Evolutionary conservation across 2,329 filamentous ascomycete genomes (phyloP).

Genomic region (Raffaelea arxii): DNA sequence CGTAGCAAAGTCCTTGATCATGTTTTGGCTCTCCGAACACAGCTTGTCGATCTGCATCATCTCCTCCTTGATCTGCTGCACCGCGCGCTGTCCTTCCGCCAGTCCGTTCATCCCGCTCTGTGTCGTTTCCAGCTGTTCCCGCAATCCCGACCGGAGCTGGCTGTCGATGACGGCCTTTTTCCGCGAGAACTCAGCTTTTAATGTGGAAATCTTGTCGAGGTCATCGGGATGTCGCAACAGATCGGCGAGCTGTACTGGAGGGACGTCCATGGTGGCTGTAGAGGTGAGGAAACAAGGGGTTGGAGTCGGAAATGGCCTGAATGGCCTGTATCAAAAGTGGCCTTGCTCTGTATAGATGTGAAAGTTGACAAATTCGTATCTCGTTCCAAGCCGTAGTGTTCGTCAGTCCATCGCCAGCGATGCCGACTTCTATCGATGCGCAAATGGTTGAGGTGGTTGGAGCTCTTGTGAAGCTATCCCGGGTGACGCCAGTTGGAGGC

Average conservation of each 20-base stretch:
- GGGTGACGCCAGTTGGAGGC: too few species aligned
- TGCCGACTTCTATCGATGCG: background rate
- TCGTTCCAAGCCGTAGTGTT: too few species aligned
- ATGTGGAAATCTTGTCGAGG: slow-evolving; percentile 83
- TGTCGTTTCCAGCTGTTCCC: slow-evolving; percentile 88
- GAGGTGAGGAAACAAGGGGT: background rate
- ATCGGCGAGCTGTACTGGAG: slow-evolving; percentile 75
- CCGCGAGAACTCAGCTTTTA: slow-evolving; percentile 87
- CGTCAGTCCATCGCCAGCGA: background rate
- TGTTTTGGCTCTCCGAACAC: slow-evolving; percentile 92
- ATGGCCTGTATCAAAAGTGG: too few species aligned
- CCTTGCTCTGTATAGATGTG: too few species aligned
- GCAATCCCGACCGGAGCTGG: slow-evolving; percentile 77
- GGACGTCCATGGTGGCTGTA: slow-evolving; percentile 47
- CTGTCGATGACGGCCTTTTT: slow-evolving; percentile 90
- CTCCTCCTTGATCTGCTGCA: slow-evolving; percentile 91
- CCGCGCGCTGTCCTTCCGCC: slow-evolving; percentile 80
- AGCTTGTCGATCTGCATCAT: slow-evolving; percentile 98
- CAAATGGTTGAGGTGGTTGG: background rate
- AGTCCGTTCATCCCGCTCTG: slow-evolving; percentile 88
- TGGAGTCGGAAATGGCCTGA: background rate
- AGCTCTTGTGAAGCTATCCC: too few species aligned
- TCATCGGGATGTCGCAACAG: slow-evolving; percentile 92
- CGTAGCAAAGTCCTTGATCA: slow-evolving; percentile 92
- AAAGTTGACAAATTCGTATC: too few species aligned